Conservation (phyloP, 176 grass and related monocot genomes). For the Zea luxurians region DNA sequence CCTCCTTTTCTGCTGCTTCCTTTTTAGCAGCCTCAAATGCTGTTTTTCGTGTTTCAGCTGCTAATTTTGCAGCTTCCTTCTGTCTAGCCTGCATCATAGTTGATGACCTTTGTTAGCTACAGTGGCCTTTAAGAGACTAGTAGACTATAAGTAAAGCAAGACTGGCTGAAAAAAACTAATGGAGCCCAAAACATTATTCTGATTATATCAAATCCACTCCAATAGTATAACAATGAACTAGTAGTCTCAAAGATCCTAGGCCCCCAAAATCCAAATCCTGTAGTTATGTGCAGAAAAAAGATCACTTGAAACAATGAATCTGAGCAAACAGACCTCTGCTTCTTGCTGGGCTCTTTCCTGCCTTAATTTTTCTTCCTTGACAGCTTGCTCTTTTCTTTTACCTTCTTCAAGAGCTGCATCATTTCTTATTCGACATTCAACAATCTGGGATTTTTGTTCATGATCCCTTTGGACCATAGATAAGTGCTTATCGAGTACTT, state of each 20-base stretch:
- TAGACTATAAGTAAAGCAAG: conserved; percentile 28
- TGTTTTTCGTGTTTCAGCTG: conserved; percentile 62
- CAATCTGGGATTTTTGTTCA: conserved; percentile 81
- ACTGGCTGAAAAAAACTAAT: not conserved
- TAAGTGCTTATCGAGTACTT: conserved; percentile 85
- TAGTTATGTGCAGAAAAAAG: not conserved
- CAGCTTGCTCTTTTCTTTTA: conserved; percentile 69
- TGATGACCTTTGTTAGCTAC: conserved; percentile 30
- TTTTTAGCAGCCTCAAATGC: conserved; percentile 67
- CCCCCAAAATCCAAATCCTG: not conserved
- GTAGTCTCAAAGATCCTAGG: not conserved
- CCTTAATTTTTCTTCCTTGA: conserved; percentile 72
- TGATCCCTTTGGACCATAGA: conserved; percentile 79
- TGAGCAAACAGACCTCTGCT: conserved; percentile 65
- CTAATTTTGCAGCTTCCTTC: conserved; percentile 71
- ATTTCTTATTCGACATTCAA: conserved; percentile 88
- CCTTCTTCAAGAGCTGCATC: conserved; percentile 87
- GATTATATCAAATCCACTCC: not conserved
- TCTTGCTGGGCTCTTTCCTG: conserved; percentile 81
- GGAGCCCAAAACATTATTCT: conserved; percentile 25
- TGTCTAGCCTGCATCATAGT: conserved; percentile 56
- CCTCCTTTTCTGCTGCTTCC: conserved; percentile 49
- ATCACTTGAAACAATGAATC: conserved; percentile 10
- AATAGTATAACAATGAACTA: conserved; percentile 22
- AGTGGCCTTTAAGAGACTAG: not conserved